Evolutionary conservation across 2,329 filamentous ascomycete species (phyloP).

Genomic region (Truncatella angustata): DNA sequence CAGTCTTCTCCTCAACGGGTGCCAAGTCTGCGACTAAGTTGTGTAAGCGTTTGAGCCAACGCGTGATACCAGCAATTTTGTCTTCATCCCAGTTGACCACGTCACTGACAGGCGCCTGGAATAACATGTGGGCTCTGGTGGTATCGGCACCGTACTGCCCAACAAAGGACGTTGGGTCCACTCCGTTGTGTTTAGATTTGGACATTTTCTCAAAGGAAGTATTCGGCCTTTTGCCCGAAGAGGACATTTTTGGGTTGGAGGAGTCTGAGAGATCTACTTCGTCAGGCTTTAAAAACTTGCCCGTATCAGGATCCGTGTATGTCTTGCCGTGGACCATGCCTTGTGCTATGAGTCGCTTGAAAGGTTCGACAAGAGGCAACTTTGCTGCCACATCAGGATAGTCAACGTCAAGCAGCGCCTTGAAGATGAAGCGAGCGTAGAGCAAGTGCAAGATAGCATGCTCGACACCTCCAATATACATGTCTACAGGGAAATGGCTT

Average conservation of each 20-base stretch:
- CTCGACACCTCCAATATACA: constrained; percentile 88
- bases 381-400: constrained; percentile 30
- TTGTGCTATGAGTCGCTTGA: constrained; percentile 79
- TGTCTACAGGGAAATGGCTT: constrained; percentile 68
- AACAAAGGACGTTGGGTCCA: constrained; percentile 75
- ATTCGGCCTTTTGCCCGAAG: constrained; percentile 56
- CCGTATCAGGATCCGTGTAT: constrained; percentile 70
- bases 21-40: constrained; percentile 46
- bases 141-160: constrained; percentile 77
- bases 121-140: constrained; percentile 82
- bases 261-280: constrained; percentile 66
- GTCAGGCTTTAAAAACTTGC: constrained; percentile 72
- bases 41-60: constrained; percentile 73
- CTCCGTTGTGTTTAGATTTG: constrained; percentile 90
- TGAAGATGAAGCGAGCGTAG: constrained; percentile 88
- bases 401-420: constrained; percentile 67
- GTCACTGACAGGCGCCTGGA: constrained; percentile 81
- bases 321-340: constrained; percentile 94
- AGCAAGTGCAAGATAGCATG: constrained; percentile 88
- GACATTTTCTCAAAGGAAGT: constrained; percentile 89
- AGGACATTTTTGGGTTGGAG: constrained; percentile 57
- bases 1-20: constrained; percentile 8
- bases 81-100: constrained; percentile 84
- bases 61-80: constrained; percentile 77
- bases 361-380: constrained; percentile 63